These are phyloP conservation scores for Boletus albobrunnescens DNA, from an alignment of 1,284 basidiomycete genomes.

Conservation along the genomic window DNA sequence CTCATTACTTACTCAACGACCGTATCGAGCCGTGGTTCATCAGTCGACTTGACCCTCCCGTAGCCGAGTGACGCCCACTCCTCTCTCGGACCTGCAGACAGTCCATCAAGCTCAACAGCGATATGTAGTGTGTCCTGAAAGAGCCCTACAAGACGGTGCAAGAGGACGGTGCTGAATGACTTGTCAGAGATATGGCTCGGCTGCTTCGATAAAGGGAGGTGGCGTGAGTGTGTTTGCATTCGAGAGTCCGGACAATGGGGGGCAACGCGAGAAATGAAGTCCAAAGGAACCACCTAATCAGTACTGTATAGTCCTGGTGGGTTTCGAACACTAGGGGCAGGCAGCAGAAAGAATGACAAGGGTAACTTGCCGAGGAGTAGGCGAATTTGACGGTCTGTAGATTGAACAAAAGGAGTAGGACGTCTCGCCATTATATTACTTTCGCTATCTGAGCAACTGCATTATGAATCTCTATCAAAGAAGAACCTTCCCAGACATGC, in stretches of 20 bases:
- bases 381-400: constrained; percentile 85
- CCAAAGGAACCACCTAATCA: constrained; percentile 70
- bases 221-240: constrained; percentile 31
- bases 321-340: not conserved
- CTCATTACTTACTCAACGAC: constrained; percentile 72
- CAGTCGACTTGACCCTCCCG: constrained; percentile 12
- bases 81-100: constrained; percentile 35
- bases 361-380: constrained; percentile 53
- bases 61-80: constrained; percentile 18
- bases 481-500: not conserved
- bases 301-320: constrained; percentile 63
- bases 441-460: constrained; percentile 79
- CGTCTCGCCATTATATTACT: constrained; percentile 63
- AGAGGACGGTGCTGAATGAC: constrained; percentile 62
- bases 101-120: constrained; percentile 62
- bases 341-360: not conserved
- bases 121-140: constrained; percentile 73
- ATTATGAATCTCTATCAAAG: constrained; percentile 4
- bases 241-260: constrained; percentile 23
- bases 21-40: constrained; percentile 49
- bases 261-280: constrained; percentile 63
- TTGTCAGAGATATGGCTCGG: constrained; percentile 63
- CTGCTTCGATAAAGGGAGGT: constrained; percentile 43
- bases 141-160: constrained; percentile 55
- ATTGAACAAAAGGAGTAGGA: constrained; percentile 80